Percentiles rank a stretch among this genome's conserved stretches.
These are phyloP conservation scores for Gleditsia sinensis DNA, from an alignment of 306 rosid species.

Conservation along the genomic window DNA sequence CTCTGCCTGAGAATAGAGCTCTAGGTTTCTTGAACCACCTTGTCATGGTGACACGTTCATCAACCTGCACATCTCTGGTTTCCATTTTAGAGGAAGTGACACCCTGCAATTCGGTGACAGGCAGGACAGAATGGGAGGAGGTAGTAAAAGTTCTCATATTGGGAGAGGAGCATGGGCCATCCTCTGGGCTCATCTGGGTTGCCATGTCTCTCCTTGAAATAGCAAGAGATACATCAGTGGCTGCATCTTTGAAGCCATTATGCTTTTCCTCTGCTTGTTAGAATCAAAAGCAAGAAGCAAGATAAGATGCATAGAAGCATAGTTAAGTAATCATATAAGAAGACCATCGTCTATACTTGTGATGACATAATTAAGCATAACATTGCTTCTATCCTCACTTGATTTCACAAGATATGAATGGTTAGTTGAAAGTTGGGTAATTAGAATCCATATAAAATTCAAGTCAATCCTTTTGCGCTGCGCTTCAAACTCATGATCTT, in stretches of 20 bases:
- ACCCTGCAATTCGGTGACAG: slow-evolving; percentile 58
- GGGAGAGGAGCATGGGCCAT: slow-evolving; percentile 77
- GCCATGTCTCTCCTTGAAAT: slow-evolving; percentile 98
- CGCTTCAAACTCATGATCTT: slow-evolving; percentile 8
- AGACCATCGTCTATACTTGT: slow-evolving; percentile 1
- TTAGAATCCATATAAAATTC: background rate
- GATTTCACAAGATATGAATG: background rate
- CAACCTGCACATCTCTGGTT: slow-evolving; percentile 93
- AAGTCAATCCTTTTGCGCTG: slow-evolving; percentile 7
- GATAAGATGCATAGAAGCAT: slow-evolving; percentile 24
- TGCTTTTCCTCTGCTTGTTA: slow-evolving; percentile 56
- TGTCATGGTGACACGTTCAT: slow-evolving; percentile 90
- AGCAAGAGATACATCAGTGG: slow-evolving; percentile 61
- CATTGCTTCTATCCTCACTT: background rate
- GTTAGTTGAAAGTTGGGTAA: background rate
- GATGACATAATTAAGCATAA: slow-evolving; percentile 10
- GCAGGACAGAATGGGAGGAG: slow-evolving; percentile 55
- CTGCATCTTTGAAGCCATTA: slow-evolving; percentile 71
- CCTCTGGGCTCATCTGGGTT: slow-evolving; percentile 98
- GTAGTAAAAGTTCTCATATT: slow-evolving; percentile 54
- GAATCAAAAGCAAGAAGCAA: slow-evolving; percentile 20
- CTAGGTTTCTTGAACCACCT: slow-evolving; percentile 94
- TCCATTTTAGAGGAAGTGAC: slow-evolving; percentile 63
- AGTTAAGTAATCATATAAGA: slow-evolving; percentile 9
- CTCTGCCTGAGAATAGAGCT: slow-evolving; percentile 70